Evolutionary conservation across 164 flowering plant species (phyloP).

Genomic region (Liquidambar formosana): DNA sequence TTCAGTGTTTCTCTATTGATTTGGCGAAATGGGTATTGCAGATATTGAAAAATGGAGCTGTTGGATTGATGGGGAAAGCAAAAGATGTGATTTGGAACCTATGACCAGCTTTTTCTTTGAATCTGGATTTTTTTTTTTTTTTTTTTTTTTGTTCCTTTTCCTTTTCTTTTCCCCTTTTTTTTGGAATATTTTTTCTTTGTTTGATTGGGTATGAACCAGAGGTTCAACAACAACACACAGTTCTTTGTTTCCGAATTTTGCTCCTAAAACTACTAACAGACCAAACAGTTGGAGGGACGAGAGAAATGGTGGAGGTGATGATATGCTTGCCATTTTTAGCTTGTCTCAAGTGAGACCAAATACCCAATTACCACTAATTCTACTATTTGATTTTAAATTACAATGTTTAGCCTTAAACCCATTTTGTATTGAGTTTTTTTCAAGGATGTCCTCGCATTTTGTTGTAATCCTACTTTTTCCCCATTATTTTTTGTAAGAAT

Average conservation of each 20-base stretch:
- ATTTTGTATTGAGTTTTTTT: neutral
- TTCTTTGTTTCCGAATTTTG: constrained; percentile 32
- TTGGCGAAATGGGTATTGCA: constrained; percentile 11
- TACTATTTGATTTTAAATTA: neutral
- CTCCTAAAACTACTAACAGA: constrained; percentile 45
- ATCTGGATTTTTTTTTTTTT: constrained; percentile 9
- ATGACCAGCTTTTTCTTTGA: constrained; percentile 21
- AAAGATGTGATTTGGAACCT: constrained; percentile 21
- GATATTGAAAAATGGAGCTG: constrained; percentile 14
- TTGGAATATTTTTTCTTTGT: neutral
- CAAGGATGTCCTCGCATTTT: too few species aligned
- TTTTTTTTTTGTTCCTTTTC: neutral
- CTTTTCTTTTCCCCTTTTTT: too few species aligned
- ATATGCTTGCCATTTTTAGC: constrained; percentile 33
- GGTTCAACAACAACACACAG: constrained; percentile 10
- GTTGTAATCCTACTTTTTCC: too few species aligned
- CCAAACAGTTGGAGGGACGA: constrained; percentile 54
- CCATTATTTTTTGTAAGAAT: too few species aligned
- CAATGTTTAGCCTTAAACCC: neutral
- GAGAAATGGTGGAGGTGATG: constrained; percentile 13
- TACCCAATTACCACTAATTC: constrained; percentile 3
- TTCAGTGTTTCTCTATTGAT: neutral
- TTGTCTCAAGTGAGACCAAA: neutral
- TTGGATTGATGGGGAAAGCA: constrained; percentile 28
- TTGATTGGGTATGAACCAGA: constrained; percentile 23